These are phyloP conservation scores for Ulota crispa DNA, from an alignment of 225 moss, liverwort and hornwort species.

Conservation along the genomic window DNA sequence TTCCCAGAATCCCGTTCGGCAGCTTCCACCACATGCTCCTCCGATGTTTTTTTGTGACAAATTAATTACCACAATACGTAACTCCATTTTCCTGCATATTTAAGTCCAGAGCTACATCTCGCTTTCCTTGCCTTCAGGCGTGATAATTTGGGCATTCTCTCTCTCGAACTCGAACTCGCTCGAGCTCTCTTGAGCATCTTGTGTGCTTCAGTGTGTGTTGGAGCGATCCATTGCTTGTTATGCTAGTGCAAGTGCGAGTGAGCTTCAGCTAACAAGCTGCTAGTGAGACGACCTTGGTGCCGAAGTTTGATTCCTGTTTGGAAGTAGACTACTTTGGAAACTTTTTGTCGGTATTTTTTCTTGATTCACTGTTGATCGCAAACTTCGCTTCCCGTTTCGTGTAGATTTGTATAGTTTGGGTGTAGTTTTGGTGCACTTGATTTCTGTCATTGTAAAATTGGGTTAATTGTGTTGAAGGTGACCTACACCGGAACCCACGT, in stretches of 20 bases:
- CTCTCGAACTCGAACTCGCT: too few species aligned
- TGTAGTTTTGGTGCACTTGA: neutral
- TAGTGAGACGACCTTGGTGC: neutral
- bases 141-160: neutral
- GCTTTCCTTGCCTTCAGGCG: neutral
- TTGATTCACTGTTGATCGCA: neutral
- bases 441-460: neutral
- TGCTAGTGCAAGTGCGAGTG: neutral
- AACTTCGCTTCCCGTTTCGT: neutral
- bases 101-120: neutral
- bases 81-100: neutral
- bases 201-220: neutral
- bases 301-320: neutral
- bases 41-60: neutral
- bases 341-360: conserved; percentile 32
- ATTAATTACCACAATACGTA: neutral
- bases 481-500: neutral
- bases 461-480: neutral
- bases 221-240: neutral
- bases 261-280: neutral
- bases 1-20: neutral
- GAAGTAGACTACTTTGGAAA: neutral
- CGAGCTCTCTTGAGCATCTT: neutral
- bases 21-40: conserved; percentile 14
- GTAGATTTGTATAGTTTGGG: neutral